phyloP scores from a whole-genome alignment of 768 basidiomycete genomes.

The Boletus rufocinnamomeus region DNA sequence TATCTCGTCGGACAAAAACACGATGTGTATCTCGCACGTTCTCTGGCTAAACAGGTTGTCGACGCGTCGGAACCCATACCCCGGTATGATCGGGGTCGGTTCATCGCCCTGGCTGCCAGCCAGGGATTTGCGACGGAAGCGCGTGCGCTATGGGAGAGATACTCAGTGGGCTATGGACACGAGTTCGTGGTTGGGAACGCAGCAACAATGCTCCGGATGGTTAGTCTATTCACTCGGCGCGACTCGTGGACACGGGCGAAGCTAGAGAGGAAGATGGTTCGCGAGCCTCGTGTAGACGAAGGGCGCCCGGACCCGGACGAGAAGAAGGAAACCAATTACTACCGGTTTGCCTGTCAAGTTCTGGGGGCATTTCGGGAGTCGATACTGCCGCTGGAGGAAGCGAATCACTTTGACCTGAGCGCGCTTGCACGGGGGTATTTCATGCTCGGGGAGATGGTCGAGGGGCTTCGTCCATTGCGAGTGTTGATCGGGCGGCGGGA shows the following conservation, averaged over 20 bases:
- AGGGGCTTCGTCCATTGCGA: conserved; percentile 51
- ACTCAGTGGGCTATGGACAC: conserved; percentile 44
- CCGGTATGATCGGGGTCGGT: conserved; percentile 44
- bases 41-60: conserved; percentile 51
- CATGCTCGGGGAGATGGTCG: conserved; percentile 48
- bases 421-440: conserved; percentile 65
- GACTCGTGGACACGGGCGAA: conserved; percentile 21
- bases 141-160: conserved; percentile 59
- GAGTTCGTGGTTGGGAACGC: conserved; percentile 47
- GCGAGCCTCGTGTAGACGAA: neutral
- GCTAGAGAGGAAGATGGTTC: conserved; percentile 7
- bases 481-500: conserved; percentile 49
- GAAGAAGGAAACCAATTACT: conserved; percentile 13
- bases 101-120: conserved; percentile 49
- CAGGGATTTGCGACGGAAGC: conserved; percentile 51
- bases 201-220: conserved; percentile 43
- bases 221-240: conserved; percentile 42
- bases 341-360: conserved; percentile 48
- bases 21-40: conserved; percentile 48
- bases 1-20: conserved; percentile 41
- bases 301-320: conserved; percentile 2
- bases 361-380: conserved; percentile 43
- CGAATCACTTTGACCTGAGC: conserved; percentile 54
- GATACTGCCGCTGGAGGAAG: conserved; percentile 49
- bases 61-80: conserved; percentile 44